Evolutionary conservation across 2,329 filamentous ascomycete species (phyloP).

Genomic region (Fusarium sacchari): DNA sequence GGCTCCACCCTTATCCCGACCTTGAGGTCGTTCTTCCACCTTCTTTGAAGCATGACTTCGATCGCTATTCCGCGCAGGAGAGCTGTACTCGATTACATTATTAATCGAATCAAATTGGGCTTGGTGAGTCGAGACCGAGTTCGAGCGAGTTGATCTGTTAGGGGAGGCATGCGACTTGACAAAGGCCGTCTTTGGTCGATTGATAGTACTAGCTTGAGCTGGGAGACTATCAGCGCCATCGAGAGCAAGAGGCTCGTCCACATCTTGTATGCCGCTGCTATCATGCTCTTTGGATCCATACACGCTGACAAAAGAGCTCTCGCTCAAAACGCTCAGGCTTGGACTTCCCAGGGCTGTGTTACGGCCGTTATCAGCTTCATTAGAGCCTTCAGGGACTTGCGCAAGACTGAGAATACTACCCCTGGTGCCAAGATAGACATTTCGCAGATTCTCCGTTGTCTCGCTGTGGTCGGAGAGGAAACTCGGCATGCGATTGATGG

Average conservation of each 20-base stretch:
- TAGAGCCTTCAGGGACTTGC: slow-evolving; percentile 55
- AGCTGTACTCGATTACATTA: slow-evolving; percentile 56
- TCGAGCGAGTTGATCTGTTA: slow-evolving; percentile 38
- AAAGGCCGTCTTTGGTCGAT: slow-evolving; percentile 38
- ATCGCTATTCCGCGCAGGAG: slow-evolving; percentile 63
- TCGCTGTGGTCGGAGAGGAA: slow-evolving; percentile 70
- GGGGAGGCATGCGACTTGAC: slow-evolving; percentile 15
- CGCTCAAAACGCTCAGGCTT: slow-evolving; percentile 71
- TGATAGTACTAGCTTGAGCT: slow-evolving; percentile 27
- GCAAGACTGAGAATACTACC: slow-evolving; percentile 63
- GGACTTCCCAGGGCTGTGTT: slow-evolving; percentile 63
- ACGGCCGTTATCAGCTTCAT: slow-evolving; percentile 31
- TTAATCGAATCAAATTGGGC: slow-evolving; percentile 58
- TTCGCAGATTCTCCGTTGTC: slow-evolving; percentile 69
- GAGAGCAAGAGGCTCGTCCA: slow-evolving; percentile 47
- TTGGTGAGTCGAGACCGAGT: slow-evolving; percentile 46
- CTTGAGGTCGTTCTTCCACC: slow-evolving; percentile 47
- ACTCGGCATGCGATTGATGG: slow-evolving; percentile 69
- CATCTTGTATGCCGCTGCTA: slow-evolving; percentile 35
- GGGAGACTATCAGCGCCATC: slow-evolving; percentile 41
- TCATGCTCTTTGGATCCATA: slow-evolving; percentile 61
- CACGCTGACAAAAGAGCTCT: slow-evolving; percentile 73
- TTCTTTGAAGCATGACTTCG: slow-evolving; percentile 43
- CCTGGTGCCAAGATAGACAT: slow-evolving; percentile 63
- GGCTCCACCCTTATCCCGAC: slow-evolving; percentile 38